phyloP scores from a whole-genome alignment of 2,329 filamentous ascomycete species.

The Colletotrichum tamarilloi region DNA sequence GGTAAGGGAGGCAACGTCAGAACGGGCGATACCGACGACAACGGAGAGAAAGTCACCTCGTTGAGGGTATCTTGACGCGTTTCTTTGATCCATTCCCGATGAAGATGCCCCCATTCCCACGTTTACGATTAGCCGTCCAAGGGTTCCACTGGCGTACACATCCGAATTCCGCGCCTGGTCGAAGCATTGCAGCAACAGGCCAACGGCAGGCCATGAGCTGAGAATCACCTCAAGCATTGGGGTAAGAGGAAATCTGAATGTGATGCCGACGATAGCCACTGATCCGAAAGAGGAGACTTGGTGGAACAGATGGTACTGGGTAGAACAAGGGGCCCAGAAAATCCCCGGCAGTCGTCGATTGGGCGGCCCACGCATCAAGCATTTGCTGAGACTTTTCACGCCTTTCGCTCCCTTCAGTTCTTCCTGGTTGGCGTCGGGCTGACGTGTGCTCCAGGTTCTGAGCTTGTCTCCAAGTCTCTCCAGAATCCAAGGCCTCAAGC shows the following conservation, averaged over 20 bases:
- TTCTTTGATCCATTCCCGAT: neutral
- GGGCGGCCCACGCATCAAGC: constrained; percentile 8
- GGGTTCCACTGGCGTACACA: constrained; percentile 6
- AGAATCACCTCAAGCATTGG: constrained; percentile 33
- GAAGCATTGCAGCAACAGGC: neutral
- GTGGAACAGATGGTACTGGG: neutral
- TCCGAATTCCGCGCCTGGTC: neutral
- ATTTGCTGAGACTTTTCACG: neutral
- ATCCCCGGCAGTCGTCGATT: constrained; percentile 7
- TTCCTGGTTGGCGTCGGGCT: neutral
- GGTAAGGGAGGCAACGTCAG: constrained; percentile 13
- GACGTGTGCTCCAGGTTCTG: neutral
- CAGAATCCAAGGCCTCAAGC: neutral
- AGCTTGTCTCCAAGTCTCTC: neutral
- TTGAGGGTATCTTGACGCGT: neutral
- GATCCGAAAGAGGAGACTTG: constrained; percentile 11
- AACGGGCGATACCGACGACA: constrained; percentile 30
- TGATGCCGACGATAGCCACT: constrained; percentile 24
- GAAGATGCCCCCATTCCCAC: constrained; percentile 3
- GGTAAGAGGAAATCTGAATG: constrained; percentile 21
- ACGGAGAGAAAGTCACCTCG: neutral
- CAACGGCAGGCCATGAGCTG: neutral
- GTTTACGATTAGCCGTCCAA: neutral
- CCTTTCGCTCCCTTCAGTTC: neutral
- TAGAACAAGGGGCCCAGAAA: constrained; percentile 1